Conservation (phyloP, 2,329 filamentous ascomycete genomes). For the Cladosporium sp. region DNA sequence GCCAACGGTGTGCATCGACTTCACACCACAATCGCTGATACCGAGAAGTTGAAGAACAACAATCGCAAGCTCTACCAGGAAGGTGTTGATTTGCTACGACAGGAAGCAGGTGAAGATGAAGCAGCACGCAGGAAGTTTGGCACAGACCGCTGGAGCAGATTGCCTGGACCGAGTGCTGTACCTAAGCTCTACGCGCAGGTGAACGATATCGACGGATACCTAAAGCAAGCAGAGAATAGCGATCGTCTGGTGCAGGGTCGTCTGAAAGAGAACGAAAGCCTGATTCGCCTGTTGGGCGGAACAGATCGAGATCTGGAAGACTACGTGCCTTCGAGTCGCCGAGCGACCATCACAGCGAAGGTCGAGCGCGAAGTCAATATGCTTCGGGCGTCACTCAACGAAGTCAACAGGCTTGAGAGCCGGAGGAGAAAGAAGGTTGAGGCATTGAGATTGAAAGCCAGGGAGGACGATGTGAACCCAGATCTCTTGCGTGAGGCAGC, state of each 20-base stretch:
- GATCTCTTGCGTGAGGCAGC: constrained; percentile 81
- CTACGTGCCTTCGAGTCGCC: constrained; percentile 82
- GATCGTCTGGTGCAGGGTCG: constrained; percentile 75
- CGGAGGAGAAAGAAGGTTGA: constrained; percentile 78
- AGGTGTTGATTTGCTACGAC: constrained; percentile 72
- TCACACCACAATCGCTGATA: constrained; percentile 79
- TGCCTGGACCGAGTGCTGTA: constrained; percentile 67
- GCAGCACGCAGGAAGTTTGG: constrained; percentile 74
- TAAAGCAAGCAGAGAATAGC: constrained; percentile 68
- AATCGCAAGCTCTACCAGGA: constrained; percentile 80
- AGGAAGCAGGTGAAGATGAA: constrained; percentile 83
- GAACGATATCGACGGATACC: constrained; percentile 81
- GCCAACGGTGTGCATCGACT: constrained; percentile 80
- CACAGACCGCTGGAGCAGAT: constrained; percentile 79
- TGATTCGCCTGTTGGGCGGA: constrained; percentile 74
- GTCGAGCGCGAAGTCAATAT: constrained; percentile 77
- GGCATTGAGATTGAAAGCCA: constrained; percentile 73
- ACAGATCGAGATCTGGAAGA: constrained; percentile 80
- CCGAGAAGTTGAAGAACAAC: constrained; percentile 80
- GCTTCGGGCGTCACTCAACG: constrained; percentile 78
- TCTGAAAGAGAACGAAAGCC: constrained; percentile 70
- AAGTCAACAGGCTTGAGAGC: constrained; percentile 79
- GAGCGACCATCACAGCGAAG: constrained; percentile 74
- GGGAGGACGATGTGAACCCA: constrained; percentile 80
- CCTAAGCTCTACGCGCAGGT: constrained; percentile 73